These are phyloP conservation scores for Fusarium acutatum DNA, from an alignment of 2,329 filamentous ascomycete genomes.

Conservation along the genomic window DNA sequence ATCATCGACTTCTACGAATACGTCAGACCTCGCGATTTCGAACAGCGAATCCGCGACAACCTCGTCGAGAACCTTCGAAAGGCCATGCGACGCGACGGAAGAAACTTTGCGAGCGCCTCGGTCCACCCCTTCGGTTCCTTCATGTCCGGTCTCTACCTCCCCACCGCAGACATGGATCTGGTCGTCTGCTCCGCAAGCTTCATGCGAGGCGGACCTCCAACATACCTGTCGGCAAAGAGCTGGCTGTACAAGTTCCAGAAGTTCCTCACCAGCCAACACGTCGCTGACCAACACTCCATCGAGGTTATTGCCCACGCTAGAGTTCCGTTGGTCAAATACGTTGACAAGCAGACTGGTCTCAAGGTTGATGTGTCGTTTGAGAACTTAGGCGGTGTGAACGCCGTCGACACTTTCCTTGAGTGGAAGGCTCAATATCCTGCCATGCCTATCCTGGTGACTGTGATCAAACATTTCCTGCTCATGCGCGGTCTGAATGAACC, in stretches of 20 bases:
- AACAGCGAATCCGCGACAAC: slow-evolving; percentile 76
- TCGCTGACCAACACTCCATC: slow-evolving; percentile 67
- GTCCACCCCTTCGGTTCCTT: slow-evolving; percentile 91
- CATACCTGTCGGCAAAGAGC: slow-evolving; percentile 59
- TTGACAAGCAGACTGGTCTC: slow-evolving; percentile 79
- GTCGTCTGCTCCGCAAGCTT: slow-evolving; percentile 75
- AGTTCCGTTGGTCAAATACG: slow-evolving; percentile 92
- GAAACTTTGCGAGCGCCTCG: slow-evolving; percentile 66
- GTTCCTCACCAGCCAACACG: slow-evolving; percentile 63
- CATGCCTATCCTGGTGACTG: slow-evolving; percentile 84
- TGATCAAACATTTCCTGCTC: slow-evolving; percentile 91
- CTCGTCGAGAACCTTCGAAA: slow-evolving; percentile 74
- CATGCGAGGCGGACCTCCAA: slow-evolving; percentile 59
- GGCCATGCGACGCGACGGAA: slow-evolving; percentile 60
- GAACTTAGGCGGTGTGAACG: slow-evolving; percentile 81
- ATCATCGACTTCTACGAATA: slow-evolving; percentile 89
- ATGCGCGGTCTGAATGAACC: slow-evolving; percentile 95
- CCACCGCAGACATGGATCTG: slow-evolving; percentile 90
- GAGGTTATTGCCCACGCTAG: slow-evolving; percentile 78
- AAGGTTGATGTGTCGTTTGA: slow-evolving; percentile 96
- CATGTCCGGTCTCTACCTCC: slow-evolving; percentile 77
- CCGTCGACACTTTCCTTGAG: slow-evolving; percentile 79
- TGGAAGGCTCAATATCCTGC: slow-evolving; percentile 85
- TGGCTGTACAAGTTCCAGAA: slow-evolving; percentile 70
- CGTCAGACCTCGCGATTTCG: slow-evolving; percentile 79